A percentile compares a stretch with the other conserved stretches of the same genome.
Evolutionary conservation across 768 basidiomycete genomes (phyloP).

Genomic region (Favolaschia claudopus): DNA sequence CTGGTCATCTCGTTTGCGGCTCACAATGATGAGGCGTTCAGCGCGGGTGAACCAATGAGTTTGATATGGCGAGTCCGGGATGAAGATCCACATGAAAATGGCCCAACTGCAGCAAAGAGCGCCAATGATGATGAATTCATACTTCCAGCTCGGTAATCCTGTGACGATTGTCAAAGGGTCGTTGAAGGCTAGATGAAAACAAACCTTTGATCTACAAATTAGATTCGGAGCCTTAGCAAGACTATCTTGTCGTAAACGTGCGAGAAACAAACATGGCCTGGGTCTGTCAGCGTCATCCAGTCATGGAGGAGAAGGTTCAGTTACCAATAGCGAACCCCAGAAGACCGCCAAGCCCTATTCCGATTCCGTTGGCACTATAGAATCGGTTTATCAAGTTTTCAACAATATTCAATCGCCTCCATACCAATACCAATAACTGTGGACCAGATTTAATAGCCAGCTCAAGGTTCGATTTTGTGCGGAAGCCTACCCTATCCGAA

Average conservation of each 20-base stretch:
- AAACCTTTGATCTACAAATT: conserved; percentile 22
- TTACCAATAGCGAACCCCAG: conserved; percentile 40
- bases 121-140: conserved; percentile 41
- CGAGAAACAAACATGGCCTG: conserved; percentile 18
- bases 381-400: no score
- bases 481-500: conserved; percentile 35
- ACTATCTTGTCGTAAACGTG: neutral
- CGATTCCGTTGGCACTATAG: conserved; percentile 45
- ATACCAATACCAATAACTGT: conserved; percentile 45
- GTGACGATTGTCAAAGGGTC: neutral
- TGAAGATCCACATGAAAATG: conserved; percentile 37
- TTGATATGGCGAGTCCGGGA: conserved; percentile 43
- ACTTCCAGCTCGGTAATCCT: conserved; percentile 25
- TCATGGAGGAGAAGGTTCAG: neutral
- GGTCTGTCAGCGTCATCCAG: neutral
- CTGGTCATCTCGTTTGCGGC: conserved; percentile 41
- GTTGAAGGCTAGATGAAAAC: neutral
- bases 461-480: no score
- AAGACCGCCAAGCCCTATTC: conserved; percentile 47
- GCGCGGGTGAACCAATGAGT: conserved; percentile 40
- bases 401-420: neutral
- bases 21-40: conserved; percentile 42
- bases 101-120: conserved; percentile 40
- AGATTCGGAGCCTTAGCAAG: neutral
- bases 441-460: no score